Percentiles rank a stretch among this genome's conserved stretches.
Evolutionary conservation across 177 flowering plant species (phyloP).

Genomic region (Vitis hybrid): DNA sequence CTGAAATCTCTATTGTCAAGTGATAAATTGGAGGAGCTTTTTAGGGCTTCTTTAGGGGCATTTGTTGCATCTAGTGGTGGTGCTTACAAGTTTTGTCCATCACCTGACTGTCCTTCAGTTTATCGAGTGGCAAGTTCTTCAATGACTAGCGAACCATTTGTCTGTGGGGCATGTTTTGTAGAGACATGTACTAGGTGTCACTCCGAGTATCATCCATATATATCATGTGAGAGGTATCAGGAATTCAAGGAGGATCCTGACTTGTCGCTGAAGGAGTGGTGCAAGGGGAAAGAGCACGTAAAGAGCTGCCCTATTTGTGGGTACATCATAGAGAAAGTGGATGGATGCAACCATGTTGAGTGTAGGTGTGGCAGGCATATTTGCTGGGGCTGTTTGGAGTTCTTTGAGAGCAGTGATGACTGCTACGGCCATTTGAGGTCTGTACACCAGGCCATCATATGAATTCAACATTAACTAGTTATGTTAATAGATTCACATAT

Average conservation of each 20-base stretch:
- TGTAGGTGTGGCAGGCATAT: slow-evolving; percentile 84
- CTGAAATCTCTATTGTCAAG: slow-evolving; percentile 49
- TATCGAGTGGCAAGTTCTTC: slow-evolving; percentile 55
- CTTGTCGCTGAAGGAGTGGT: slow-evolving; percentile 70
- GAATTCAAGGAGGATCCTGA: slow-evolving; percentile 87
- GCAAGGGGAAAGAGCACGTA: slow-evolving; percentile 71
- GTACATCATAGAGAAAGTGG: slow-evolving; percentile 77
- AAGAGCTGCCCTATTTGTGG: slow-evolving; percentile 75
- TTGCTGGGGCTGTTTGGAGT: slow-evolving; percentile 86
- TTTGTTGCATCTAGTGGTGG: slow-evolving; percentile 73
- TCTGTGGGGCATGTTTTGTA: slow-evolving; percentile 75
- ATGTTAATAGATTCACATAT: background rate
- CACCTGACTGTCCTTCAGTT: slow-evolving; percentile 89
- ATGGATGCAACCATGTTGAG: slow-evolving; percentile 90
- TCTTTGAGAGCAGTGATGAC: slow-evolving; percentile 48
- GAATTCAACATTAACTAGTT: slow-evolving; percentile 1
- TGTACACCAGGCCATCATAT: slow-evolving; percentile 49
- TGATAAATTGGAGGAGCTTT: slow-evolving; percentile 86
- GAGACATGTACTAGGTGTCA: slow-evolving; percentile 89
- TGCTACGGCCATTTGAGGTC: slow-evolving; percentile 77
- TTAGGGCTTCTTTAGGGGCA: slow-evolving; percentile 67
- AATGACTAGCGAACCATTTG: slow-evolving; percentile 44
- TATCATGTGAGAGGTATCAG: slow-evolving; percentile 72
- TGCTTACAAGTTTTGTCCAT: slow-evolving; percentile 71
- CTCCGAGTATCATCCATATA: slow-evolving; percentile 68